Conservation (phyloP, 352 stramenopile genomes). For the Phytopythium oedochilum region DNA sequence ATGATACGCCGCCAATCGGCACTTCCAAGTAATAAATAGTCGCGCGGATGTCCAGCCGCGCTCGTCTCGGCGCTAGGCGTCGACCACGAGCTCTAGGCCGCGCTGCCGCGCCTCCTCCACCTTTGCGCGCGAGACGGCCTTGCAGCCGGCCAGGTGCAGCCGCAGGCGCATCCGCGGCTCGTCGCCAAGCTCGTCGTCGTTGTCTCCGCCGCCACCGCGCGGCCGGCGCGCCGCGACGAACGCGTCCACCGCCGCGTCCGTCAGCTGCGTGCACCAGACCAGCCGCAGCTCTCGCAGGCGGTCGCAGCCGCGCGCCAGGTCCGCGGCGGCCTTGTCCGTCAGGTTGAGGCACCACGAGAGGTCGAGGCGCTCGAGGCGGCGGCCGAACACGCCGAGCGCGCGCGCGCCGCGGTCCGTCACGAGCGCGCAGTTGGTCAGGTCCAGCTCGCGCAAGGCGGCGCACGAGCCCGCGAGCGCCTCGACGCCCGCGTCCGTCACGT, state of each 20-base stretch:
- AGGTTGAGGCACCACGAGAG: slow-evolving; percentile 89
- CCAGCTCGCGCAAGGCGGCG: slow-evolving; percentile 38
- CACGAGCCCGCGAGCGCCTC: slow-evolving; percentile 58
- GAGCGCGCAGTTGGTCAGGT: slow-evolving; percentile 80
- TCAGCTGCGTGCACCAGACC: slow-evolving; percentile 85
- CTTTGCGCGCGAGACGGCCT: slow-evolving; percentile 35
- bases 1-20: too few species aligned
- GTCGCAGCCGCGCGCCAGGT: slow-evolving; percentile 58
- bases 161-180: slow-evolving; percentile 24
- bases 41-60: not conserved
- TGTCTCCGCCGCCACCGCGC: not conserved
- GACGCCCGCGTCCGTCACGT: slow-evolving; percentile 76
- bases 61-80: not conserved
- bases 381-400: slow-evolving; percentile 41
- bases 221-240: slow-evolving; percentile 24
- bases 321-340: slow-evolving; percentile 77
- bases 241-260: slow-evolving; percentile 52
- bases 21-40: slow-evolving; percentile 7
- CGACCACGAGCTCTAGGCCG: slow-evolving; percentile 27
- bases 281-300: slow-evolving; percentile 59
- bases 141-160: slow-evolving; percentile 71
- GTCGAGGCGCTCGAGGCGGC: slow-evolving; percentile 62
- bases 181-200: not conserved
- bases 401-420: slow-evolving; percentile 69
- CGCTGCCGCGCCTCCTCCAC: slow-evolving; percentile 25